Evolutionary conservation across 202 grass and related monocot species (phyloP), one percentile per base, ranked within the genome.

Genomic region (Carex sylvatica): DNA sequence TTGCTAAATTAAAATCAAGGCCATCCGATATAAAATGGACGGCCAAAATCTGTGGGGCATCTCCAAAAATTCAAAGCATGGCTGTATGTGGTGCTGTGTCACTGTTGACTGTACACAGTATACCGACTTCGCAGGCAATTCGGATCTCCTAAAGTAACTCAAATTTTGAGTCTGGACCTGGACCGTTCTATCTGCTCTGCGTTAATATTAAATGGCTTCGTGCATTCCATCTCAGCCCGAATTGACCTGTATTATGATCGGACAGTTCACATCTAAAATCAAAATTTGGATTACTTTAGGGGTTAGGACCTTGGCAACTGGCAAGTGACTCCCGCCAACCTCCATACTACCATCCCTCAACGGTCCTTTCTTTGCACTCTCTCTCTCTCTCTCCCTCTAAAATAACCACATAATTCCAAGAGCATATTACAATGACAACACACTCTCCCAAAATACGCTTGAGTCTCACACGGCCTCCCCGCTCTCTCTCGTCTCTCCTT

Each of bases 401-500:
- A 56, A 62, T 47, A 22, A 35, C n/a, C 59, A 70, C 63, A 54
- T 67, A 70, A 68, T 35, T 19, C 65, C 61, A 82, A 53, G 2
- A 15, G 16, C 80, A 65, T 80, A 65, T 51, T 26, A 49, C 7
- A 13, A 51, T 12, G 31, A 30, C 24, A 53, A 9, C 59, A 54
- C 61, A 82, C 65, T 36, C 38, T 26, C 60, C 59, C 63, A 82
- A 19, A 28, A 49, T n/a, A 61, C 58, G 54, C 77, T 64, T 0
- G 38, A n/a, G 36, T 61, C 11, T 5, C 56, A 63, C 14, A 20
- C n/a, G 4, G 35, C 3, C 52, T 16, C 4, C 23, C 18, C 63
- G 13, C 65, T 68, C 74, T 18, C n/a, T 74, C 74, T 59, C 46
- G 82, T 81, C 67, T 79, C 28, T 38, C 23, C 61, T 78, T 23